Evolutionary conservation across 2,329 filamentous ascomycete species (phyloP), one percentile per base, ranked within the genome.

Genomic region (Cercospora beticola): DNA sequence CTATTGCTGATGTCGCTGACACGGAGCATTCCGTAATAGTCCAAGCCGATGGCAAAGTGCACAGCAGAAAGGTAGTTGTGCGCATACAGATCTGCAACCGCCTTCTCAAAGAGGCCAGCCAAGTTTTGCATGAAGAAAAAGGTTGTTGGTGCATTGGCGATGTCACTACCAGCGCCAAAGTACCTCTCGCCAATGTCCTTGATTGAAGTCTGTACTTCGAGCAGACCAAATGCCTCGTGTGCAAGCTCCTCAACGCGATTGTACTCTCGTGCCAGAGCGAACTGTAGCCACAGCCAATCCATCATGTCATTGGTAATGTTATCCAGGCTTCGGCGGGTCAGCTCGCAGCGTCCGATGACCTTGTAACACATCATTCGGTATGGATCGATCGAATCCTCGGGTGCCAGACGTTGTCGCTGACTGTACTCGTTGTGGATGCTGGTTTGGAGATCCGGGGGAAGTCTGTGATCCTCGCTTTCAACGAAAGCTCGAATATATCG

Each of bases 341-440:
- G 81, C 71, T 90, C 88, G 76, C 88, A 90, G 61, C 88, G 93
- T 57, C 96, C 95, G 74, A 99, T 91, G 70, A 99, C 90, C 85
- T 99, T 98, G 86, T 98, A 98, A 79, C 95, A 97, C 59, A 94
- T 94, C 89, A 97, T 94, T 64, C 93, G 90, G 83, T 96, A 99
- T 28, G 95, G 95, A 78, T 99, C 95, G 71, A 96, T 89, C 1
- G 92, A 92, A 77, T 94, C 90, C 68, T 95, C 92, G 0, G 92
- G 92, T 0, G 92, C 92, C 75, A 96, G 92, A 72, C 92, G 90
- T 28, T 90, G 87, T 57, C 93, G 90, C 78, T 96, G 92, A 62
- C 91, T 91, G 80, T 96, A 97, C 77, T 97, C 94, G 71, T 91
- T 92, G 74, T 91, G 92, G 81, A 97, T 97, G 71, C 92, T 91